phyloP scores from a whole-genome alignment of 2,329 filamentous ascomycete genomes.

The Aaosphaeria pasadenensis region DNA sequence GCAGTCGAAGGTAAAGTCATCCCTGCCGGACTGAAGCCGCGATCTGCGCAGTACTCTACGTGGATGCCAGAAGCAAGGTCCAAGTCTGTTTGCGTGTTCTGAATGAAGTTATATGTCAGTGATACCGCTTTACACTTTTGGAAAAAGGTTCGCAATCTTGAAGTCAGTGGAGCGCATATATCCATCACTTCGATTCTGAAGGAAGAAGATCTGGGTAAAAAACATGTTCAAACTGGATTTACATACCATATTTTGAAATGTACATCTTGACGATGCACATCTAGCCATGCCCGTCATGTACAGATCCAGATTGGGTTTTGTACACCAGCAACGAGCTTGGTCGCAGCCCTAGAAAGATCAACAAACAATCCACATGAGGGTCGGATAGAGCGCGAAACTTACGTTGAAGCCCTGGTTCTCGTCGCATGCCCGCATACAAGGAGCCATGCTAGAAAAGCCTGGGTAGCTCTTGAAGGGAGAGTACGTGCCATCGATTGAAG shows the following conservation, averaged over 20 bases:
- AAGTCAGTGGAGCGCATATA: no score
- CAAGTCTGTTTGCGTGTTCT: conserved; percentile 11
- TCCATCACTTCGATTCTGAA: no score
- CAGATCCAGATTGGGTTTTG: conserved; percentile 13
- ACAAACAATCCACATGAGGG: not conserved
- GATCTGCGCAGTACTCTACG: conserved; percentile 10
- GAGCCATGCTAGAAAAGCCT: conserved; percentile 9
- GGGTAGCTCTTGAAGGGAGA: conserved; percentile 8
- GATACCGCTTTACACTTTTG: no score
- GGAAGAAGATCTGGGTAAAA: no score
- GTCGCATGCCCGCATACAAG: conserved; percentile 11
- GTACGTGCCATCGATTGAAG: conserved; percentile 5
- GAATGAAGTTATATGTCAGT: no score
- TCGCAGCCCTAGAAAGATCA: conserved; percentile 9
- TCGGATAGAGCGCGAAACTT: not conserved
- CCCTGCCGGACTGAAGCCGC: conserved; percentile 5
- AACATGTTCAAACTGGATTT: no score
- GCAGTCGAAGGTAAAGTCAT: conserved; percentile 10
- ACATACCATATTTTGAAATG: conserved; percentile 9
- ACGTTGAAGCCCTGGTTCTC: conserved; percentile 7
- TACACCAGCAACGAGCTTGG: conserved; percentile 13
- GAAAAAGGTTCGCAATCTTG: no score
- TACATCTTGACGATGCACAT: conserved; percentile 10
- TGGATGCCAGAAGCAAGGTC: conserved; percentile 7
- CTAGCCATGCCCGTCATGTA: conserved; percentile 3